Percentiles rank a stretch among this genome's conserved stretches.
These are phyloP conservation scores for Falciphora oryzae DNA, from an alignment of 2,329 filamentous ascomycete species.

Conservation along the genomic window DNA sequence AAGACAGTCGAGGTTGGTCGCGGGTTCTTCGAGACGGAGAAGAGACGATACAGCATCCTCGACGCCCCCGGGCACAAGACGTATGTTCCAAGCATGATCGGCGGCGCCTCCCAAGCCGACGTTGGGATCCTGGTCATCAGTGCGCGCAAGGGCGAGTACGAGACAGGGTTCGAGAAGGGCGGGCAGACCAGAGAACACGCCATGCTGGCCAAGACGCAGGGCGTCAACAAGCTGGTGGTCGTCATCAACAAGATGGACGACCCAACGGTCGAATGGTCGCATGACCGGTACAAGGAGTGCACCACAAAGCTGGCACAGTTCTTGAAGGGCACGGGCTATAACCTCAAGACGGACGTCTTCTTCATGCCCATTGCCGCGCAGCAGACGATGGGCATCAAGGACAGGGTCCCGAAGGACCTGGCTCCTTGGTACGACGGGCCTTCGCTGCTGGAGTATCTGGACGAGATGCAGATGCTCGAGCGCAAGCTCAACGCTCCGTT, in stretches of 20 bases:
- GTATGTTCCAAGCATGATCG: conserved; percentile 97
- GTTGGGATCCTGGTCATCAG: conserved; percentile 95
- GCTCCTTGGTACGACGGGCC: conserved; percentile 84
- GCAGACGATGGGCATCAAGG: conserved; percentile 79
- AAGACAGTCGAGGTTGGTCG: conserved; percentile 97
- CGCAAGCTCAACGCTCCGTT: conserved; percentile 98
- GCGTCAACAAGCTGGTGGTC: conserved; percentile 92
- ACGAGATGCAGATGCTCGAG: conserved; percentile 63
- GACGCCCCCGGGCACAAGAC: conserved; percentile 98
- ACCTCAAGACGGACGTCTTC: conserved; percentile 84
- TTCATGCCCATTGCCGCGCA: conserved; percentile 98
- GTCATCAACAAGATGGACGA: conserved; percentile 99
- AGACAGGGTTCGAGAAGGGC: conserved; percentile 94
- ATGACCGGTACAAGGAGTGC: conserved; percentile 90
- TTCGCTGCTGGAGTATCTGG: conserved; percentile 91
- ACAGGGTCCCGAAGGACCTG: conserved; percentile 69
- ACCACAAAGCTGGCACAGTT: conserved; percentile 81
- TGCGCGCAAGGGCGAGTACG: conserved; percentile 95
- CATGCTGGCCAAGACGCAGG: conserved; percentile 95
- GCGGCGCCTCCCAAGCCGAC: conserved; percentile 87
- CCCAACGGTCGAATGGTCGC: conserved; percentile 89
- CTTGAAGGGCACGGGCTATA: conserved; percentile 89
- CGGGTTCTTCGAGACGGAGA: conserved; percentile 95
- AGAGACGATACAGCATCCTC: conserved; percentile 91
- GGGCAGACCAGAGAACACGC: conserved; percentile 90